A percentile compares a stretch with the other conserved stretches of the same genome.
Conservation (phyloP, 2,329 filamentous ascomycete genomes). For the Colletotrichum cordylinicola region DNA sequence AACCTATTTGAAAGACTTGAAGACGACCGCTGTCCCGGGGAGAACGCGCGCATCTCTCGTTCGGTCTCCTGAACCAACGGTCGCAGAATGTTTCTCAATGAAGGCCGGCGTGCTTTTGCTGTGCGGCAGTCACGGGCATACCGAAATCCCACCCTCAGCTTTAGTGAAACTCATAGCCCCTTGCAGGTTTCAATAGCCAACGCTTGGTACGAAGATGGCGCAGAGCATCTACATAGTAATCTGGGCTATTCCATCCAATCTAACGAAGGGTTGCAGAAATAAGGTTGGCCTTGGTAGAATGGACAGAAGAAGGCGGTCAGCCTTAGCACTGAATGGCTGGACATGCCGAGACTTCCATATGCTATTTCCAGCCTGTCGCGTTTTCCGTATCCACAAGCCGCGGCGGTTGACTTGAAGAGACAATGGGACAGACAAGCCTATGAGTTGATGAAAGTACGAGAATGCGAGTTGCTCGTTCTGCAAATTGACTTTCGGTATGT, state of each 20-base stretch:
- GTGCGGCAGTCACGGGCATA: not conserved
- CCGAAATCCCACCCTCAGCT: not conserved
- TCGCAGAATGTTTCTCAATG: not conserved
- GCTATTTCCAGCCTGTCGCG: not conserved
- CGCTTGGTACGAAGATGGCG: not conserved
- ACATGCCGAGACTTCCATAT: not conserved
- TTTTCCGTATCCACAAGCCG: not conserved
- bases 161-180: not conserved
- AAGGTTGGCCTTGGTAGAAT: not conserved
- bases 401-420: not conserved
- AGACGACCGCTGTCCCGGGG: not conserved
- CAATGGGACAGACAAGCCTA: not conserved
- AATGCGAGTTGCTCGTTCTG: not conserved
- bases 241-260: rapidly evolving
- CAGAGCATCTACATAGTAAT: not conserved
- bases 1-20: not conserved
- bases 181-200: not conserved
- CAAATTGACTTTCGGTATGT: not conserved
- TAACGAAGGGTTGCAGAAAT: not conserved
- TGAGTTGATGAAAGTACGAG: not conserved
- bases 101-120: not conserved
- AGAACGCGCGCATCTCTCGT: not conserved
- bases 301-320: not conserved
- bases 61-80: not conserved
- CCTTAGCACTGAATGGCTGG: rapidly evolving